These are phyloP conservation scores for Chlorophyllum brunneum DNA, from an alignment of 768 basidiomycete species.

Conservation along the genomic window DNA sequence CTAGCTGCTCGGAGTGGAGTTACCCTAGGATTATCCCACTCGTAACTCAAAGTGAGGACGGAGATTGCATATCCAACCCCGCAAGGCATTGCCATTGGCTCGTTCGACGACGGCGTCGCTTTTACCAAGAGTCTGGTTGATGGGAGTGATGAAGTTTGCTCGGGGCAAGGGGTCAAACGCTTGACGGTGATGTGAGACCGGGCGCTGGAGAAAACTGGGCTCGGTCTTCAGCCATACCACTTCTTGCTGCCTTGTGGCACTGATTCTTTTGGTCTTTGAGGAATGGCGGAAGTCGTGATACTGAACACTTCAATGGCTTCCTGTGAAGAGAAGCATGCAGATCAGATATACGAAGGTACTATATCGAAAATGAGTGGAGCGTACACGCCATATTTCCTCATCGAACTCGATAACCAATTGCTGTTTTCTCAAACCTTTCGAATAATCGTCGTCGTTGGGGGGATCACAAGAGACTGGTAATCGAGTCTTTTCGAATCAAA, in stretches of 20 bases:
- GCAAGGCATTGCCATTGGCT: too few species aligned
- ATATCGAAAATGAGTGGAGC: constrained; percentile 18
- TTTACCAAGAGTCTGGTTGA: too few species aligned
- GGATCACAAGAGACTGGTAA: constrained; percentile 58
- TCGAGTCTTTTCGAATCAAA: background rate
- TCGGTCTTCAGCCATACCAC: constrained; percentile 60
- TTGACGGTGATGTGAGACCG: background rate
- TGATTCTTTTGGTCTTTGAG: constrained; percentile 59
- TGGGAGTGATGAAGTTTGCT: background rate
- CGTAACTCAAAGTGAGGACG: too few species aligned
- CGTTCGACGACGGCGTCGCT: too few species aligned
- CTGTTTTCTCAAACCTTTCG: constrained; percentile 60
- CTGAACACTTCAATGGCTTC: constrained; percentile 85
- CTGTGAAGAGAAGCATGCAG: constrained; percentile 32
- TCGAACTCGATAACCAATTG: constrained; percentile 94
- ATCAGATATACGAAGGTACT: background rate
- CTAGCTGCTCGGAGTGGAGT: too few species aligned
- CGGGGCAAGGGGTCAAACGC: background rate
- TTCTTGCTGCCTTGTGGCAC: constrained; percentile 52
- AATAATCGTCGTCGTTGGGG: constrained; percentile 62
- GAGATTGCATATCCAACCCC: too few species aligned
- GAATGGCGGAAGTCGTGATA: constrained; percentile 73
- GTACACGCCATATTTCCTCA: constrained; percentile 83
- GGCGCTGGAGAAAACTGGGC: background rate
- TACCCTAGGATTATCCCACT: too few species aligned